Evolutionary conservation across 2,329 filamentous ascomycete species (phyloP).

Genomic region (Penicillium freii): DNA sequence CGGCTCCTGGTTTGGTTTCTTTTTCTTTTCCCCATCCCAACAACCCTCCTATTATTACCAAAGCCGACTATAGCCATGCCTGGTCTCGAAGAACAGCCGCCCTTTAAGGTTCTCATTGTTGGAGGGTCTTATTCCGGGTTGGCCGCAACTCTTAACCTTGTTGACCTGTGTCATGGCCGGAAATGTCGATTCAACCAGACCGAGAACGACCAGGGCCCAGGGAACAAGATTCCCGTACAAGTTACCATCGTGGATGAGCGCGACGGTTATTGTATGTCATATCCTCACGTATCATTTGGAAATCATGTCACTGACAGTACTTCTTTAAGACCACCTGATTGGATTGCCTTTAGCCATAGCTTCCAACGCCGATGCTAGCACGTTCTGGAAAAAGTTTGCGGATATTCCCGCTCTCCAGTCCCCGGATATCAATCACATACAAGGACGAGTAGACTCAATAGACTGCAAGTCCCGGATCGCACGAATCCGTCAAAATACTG

Average conservation of each 20-base stretch:
- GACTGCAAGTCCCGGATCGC: constrained; percentile 6
- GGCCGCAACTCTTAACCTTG: constrained; percentile 63
- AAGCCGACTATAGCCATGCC: constrained; percentile 7
- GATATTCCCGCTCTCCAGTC: constrained; percentile 6
- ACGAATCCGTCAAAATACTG: background rate
- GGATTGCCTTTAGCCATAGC: constrained; percentile 4
- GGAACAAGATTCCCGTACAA: constrained; percentile 36
- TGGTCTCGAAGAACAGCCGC: constrained; percentile 19
- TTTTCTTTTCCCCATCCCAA: background rate
- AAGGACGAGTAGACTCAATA: constrained; percentile 4
- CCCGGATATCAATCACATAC: constrained; percentile 4
- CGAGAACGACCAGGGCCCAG: constrained; percentile 50
- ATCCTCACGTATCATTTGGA: background rate
- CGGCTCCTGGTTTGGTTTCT: background rate
- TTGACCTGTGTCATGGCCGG: constrained; percentile 60
- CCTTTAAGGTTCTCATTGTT: constrained; percentile 61
- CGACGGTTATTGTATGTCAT: constrained; percentile 68
- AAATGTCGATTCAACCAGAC: constrained; percentile 6
- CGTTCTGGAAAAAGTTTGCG: constrained; percentile 5
- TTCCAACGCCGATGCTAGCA: constrained; percentile 2
- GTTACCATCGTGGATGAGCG: constrained; percentile 72
- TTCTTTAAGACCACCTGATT: constrained; percentile 3
- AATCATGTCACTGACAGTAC: background rate
- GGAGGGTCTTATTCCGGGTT: constrained; percentile 71
- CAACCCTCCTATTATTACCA: background rate